Evolutionary conservation across 2,329 filamentous ascomycete genomes (phyloP).

Genomic region (Lojkania enalia): DNA sequence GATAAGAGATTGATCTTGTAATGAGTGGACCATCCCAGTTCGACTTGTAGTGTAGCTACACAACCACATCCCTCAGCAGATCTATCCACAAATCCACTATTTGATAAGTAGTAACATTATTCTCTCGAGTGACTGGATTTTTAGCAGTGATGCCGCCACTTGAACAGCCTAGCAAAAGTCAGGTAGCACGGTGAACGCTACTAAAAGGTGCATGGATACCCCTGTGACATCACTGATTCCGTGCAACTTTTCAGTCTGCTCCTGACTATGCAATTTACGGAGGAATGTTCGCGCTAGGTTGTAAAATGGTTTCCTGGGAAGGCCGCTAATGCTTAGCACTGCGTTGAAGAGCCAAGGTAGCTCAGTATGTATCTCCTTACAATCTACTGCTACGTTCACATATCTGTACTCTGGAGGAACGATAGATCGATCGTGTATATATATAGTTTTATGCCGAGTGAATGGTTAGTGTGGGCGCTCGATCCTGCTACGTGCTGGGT

Average conservation of each 20-base stretch:
- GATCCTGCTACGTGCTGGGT: background rate
- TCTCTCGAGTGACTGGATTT: slow-evolving; percentile 16
- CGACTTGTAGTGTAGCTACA: slow-evolving; percentile 47
- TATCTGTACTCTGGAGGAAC: slow-evolving; percentile 57
- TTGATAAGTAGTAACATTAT: slow-evolving; percentile 58
- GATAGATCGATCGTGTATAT: slow-evolving; percentile 59
- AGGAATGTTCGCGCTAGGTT: slow-evolving; percentile 53
- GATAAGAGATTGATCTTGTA: slow-evolving; percentile 55
- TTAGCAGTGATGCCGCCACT: slow-evolving; percentile 54
- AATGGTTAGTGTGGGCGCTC: background rate
- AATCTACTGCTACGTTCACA: slow-evolving; percentile 51
- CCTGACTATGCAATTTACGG: slow-evolving; percentile 54
- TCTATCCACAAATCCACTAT: slow-evolving; percentile 56
- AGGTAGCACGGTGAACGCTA: slow-evolving; percentile 65
- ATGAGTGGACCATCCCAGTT: slow-evolving; percentile 43
- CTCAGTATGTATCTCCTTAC: slow-evolving; percentile 48
- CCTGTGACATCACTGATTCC: slow-evolving; percentile 58
- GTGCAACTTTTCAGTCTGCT: slow-evolving; percentile 64
- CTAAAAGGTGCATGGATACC: slow-evolving; percentile 62
- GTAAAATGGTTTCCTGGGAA: slow-evolving; percentile 17
- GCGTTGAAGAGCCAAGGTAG: slow-evolving; percentile 57
- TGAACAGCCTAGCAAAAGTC: slow-evolving; percentile 69
- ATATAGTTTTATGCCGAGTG: slow-evolving; percentile 30
- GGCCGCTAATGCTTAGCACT: slow-evolving; percentile 42
- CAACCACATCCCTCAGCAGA: slow-evolving; percentile 45